Base-by-base conservation (phyloP, 148 eudicot genomes). In the Rhododendron henanense region DNA sequence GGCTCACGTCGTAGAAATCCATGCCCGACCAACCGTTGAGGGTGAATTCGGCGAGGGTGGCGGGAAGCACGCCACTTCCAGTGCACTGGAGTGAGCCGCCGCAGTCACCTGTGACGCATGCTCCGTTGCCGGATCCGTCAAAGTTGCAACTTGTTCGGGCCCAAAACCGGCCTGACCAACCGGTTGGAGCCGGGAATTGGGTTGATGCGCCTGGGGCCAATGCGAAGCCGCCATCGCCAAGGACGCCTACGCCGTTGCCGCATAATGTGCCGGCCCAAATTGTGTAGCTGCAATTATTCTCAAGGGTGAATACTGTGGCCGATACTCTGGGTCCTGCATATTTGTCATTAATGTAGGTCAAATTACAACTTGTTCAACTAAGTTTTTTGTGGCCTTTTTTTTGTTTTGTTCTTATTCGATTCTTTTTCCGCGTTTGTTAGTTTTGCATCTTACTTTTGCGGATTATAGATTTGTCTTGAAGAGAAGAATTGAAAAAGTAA, bases 131-230 rank as follows among this genome's bases (percentile, higher is more conserved):
- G 11, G 86, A 18, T 21, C 21, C 84, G 81, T 90, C 92, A 82
- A 96, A 94, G 85, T 69, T 91, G 91, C 99, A 95, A 25, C 93
- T 94, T 6, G 97, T 96, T 23, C 98, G 81, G 28, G 87, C 98
- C 99, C 98, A 96, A 87, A 96, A 93, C 7, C 98, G 89, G 69
- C 99, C 99, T 0, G 99, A 96, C 98, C 97, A 96, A 31, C 95
- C 95, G 0, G 89, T 71, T 73, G 94, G 94, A 1, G 95, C 96
- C 0, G 88, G 76, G 57, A 96, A 82, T 35, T 90, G 88, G 61
- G 86, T 61, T 3, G 95, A 86, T 5, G 92, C 88, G 7, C 94
- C 92, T 0, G 98, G 95, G 1, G 90, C 15, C 9, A 96, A 67
- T 10, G 67, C 75, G 79, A 93, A 89, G 14, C 95, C 94, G 25